Conservation (phyloP, 108 stramenopile species). For the Bacterosira constricta region DNA sequence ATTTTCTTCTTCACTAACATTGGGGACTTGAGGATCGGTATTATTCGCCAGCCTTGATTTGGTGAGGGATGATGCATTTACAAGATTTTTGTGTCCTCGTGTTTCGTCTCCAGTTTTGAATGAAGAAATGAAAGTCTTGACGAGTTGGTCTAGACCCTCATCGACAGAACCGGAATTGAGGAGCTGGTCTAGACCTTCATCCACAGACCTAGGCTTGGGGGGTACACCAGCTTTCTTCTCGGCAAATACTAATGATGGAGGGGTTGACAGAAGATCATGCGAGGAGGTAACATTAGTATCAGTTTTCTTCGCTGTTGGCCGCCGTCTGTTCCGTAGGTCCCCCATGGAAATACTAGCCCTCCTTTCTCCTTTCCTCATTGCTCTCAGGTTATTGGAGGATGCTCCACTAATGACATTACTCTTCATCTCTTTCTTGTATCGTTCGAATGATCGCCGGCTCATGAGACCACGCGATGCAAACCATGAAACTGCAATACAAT, state of each 20-base stretch:
- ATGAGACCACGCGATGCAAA: constrained; percentile 5
- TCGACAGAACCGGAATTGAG: constrained; percentile 15
- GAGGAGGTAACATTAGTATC: too few species aligned
- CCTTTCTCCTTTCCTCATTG: background rate
- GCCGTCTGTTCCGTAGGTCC: too few species aligned
- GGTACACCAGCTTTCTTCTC: too few species aligned
- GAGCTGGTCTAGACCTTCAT: constrained; percentile 7
- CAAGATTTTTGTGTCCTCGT: background rate
- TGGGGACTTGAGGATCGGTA: too few species aligned
- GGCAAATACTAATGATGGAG: too few species aligned
- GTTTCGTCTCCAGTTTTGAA: background rate
- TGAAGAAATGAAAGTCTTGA: constrained; percentile 1
- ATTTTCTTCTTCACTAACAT: too few species aligned
- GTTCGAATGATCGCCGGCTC: background rate
- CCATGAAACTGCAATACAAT: constrained; percentile 10
- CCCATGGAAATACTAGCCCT: background rate
- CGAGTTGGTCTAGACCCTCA: constrained; percentile 9
- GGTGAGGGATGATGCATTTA: background rate
- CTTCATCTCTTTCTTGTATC: constrained; percentile 6
- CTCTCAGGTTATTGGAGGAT: background rate
- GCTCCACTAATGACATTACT: background rate
- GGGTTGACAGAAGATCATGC: too few species aligned
- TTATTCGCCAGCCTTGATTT: too few species aligned
- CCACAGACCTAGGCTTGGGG: constrained; percentile 10
- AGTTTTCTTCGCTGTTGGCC: too few species aligned